A percentile compares a stretch with the other conserved stretches of the same genome.
Conservation (phyloP, 306 rosid species). For the Hylodesmum podocarpum region DNA sequence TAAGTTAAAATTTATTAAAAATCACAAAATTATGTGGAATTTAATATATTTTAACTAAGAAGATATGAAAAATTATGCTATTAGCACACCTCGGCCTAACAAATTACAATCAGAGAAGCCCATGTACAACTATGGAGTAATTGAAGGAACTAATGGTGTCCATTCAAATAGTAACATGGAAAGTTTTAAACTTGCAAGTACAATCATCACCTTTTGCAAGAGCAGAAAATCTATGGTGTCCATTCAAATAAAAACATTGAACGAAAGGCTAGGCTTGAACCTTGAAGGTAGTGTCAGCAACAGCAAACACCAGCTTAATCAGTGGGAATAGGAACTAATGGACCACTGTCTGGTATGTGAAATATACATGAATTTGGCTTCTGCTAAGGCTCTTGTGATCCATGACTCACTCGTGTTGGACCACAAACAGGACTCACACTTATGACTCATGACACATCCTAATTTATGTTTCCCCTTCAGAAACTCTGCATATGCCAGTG, state of each 20-base stretch:
- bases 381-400: conserved; percentile 8
- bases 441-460: conserved; percentile 17
- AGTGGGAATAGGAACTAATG: conserved; percentile 11
- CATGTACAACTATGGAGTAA: not conserved
- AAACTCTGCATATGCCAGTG: conserved; percentile 20
- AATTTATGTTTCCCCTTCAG: conserved; percentile 12
- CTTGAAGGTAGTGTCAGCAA: conserved; percentile 22
- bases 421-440: conserved; percentile 29
- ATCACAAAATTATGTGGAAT: too few relatives aligned
- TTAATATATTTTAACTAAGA: too few relatives aligned
- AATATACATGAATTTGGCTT: conserved; percentile 13
- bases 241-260: conserved; percentile 7
- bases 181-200: not conserved
- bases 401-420: conserved; percentile 27
- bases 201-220: not conserved
- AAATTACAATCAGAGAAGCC: not conserved
- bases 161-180: not conserved
- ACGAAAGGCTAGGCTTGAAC: conserved; percentile 4
- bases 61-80: too few relatives aligned
- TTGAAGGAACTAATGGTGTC: not conserved
- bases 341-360: conserved; percentile 27
- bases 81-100: too few relatives aligned
- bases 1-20: not conserved
- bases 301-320: conserved; percentile 12
- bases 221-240: not conserved